These are phyloP conservation scores for Candida labiduridarum DNA, from an alignment of 1,139 yeast species.

Conservation along the genomic window DNA sequence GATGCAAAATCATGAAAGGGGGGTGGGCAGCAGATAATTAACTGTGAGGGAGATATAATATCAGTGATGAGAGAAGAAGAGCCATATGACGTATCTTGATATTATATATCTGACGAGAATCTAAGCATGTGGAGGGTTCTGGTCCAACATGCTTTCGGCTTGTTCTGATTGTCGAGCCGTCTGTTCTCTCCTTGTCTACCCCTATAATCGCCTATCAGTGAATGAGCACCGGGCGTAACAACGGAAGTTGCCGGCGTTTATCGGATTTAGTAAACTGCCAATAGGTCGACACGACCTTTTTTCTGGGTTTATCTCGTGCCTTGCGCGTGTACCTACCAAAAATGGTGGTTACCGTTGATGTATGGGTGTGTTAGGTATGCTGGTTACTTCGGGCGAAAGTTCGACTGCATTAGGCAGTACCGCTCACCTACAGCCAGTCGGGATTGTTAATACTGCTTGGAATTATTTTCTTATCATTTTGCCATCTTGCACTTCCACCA, in stretches of 20 bases:
- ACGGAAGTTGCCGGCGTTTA: neutral
- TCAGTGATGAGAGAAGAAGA: no score
- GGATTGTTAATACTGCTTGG: no score
- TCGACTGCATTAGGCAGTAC: no score
- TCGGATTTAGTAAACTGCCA: neutral
- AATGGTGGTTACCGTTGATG: neutral
- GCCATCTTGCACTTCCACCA: conserved; percentile 1
- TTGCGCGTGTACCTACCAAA: neutral
- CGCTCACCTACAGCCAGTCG: no score
- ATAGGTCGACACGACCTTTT: neutral
- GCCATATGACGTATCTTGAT: no score
- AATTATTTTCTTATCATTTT: neutral
- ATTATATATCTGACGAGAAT: no score
- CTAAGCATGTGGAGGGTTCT: no score
- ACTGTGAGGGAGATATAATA: neutral
- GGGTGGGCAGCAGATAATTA: neutral
- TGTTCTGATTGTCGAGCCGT: neutral
- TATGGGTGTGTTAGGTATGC: no score
- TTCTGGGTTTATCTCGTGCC: neutral
- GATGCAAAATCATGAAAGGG: neutral
- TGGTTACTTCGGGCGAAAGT: no score
- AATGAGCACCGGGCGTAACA: neutral
- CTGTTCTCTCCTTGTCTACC: neutral
- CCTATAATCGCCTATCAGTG: neutral
- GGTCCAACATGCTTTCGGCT: no score